Evolutionary conservation across 225 moss, liverwort and hornwort species (phyloP).

Genomic region (Physcomitrium patens): DNA sequence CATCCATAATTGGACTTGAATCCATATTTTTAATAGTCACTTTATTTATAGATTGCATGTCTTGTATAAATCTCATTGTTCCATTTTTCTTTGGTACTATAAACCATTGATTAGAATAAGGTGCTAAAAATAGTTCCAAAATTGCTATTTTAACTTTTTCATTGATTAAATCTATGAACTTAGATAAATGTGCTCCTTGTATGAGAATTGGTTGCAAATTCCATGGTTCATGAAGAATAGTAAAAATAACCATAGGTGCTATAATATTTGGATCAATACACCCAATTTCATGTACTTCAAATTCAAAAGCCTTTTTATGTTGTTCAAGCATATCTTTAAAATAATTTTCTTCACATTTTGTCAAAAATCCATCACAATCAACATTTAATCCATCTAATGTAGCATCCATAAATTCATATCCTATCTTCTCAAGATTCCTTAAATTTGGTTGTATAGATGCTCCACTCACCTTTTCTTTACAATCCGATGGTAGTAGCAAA

Average conservation of each 20-base stretch:
- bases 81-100: neutral
- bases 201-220: neutral
- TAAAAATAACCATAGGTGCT: neutral
- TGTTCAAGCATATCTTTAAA: no score
- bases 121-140: neutral
- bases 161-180: neutral
- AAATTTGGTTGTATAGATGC: no score
- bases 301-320: no score
- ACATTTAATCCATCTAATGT: no score
- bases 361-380: neutral
- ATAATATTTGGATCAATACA: neutral
- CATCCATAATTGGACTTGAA: neutral
- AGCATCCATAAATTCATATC: no score
- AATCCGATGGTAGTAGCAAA: neutral
- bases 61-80: neutral
- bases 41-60: neutral
- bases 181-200: neutral
- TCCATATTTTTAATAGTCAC: neutral
- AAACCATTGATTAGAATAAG: neutral
- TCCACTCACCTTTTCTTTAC: no score
- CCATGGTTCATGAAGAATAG: neutral
- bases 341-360: neutral
- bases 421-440: no score
- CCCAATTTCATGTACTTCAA: neutral
- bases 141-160: neutral